Evolutionary conservation across 2,329 filamentous ascomycete species (phyloP).

Genomic region (Colletotrichum filicis): DNA sequence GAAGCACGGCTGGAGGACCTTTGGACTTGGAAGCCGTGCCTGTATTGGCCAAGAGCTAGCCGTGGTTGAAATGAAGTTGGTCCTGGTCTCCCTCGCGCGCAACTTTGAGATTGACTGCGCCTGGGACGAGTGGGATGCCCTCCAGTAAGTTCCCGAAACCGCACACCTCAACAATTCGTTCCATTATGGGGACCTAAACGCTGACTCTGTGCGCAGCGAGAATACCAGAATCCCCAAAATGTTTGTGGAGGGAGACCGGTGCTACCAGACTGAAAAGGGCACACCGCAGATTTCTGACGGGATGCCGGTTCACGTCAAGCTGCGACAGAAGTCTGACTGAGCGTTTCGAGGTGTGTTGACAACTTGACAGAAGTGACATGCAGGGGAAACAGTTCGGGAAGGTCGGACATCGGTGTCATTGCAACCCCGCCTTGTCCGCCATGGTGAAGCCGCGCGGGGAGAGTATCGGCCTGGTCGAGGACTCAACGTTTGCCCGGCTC

Average conservation of each 20-base stretch:
- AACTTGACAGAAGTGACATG: not conserved
- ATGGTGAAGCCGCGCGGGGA: not conserved
- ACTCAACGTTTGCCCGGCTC: not conserved
- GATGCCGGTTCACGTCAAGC: slow-evolving; percentile 49
- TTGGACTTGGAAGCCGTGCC: slow-evolving; percentile 62
- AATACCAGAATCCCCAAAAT: slow-evolving; percentile 40
- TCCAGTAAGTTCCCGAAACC: slow-evolving; percentile 37
- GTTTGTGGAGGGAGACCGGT: slow-evolving; percentile 42
- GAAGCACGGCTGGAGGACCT: slow-evolving; percentile 60
- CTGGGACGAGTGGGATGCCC: slow-evolving; percentile 51
- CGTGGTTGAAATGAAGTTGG: slow-evolving; percentile 61
- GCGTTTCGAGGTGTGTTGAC: not conserved
- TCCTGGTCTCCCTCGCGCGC: slow-evolving; percentile 58
- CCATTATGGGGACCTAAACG: too few relatives aligned
- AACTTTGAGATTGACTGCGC: slow-evolving; percentile 61
- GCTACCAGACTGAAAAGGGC: slow-evolving; percentile 43
- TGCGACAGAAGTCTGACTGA: slow-evolving; percentile 9
- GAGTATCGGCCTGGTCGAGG: not conserved
- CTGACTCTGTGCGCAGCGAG: slow-evolving; percentile 14
- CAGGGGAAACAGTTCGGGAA: not conserved
- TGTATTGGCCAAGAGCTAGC: slow-evolving; percentile 68
- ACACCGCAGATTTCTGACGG: slow-evolving; percentile 49
- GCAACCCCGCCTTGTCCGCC: not conserved
- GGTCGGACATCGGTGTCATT: not conserved
- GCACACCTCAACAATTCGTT: not conserved